Conservation (phyloP, 495 filamentous ascomycete genomes). For the Aspergillus affinis region DNA sequence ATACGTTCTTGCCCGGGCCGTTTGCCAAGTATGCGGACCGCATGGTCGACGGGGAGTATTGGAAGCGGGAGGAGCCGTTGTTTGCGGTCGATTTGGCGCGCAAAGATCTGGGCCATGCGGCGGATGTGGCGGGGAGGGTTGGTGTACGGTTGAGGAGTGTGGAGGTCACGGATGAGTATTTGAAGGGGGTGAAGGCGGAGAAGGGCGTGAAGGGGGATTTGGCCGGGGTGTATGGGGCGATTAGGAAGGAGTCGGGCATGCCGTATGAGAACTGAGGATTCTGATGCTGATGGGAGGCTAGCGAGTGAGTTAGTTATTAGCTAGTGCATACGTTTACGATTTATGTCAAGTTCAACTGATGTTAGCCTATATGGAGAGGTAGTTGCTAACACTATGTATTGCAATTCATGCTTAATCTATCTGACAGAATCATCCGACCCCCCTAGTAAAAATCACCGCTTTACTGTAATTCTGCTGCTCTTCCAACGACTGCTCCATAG, state of each 20-base stretch:
- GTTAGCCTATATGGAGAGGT: not conserved
- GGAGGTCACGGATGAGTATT: constrained; percentile 66
- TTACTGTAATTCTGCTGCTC: constrained; percentile 56
- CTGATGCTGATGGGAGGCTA: not conserved
- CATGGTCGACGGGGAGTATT: constrained; percentile 75
- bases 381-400: too few relatives aligned
- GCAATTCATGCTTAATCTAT: not conserved
- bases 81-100: constrained; percentile 84
- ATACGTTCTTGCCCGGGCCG: constrained; percentile 56
- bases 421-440: not conserved
- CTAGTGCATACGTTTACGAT: not conserved
- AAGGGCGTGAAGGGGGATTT: constrained; percentile 76
- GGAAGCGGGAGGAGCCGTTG: constrained; percentile 67
- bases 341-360: not conserved
- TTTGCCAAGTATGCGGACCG: constrained; percentile 68
- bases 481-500: constrained; percentile 54
- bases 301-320: too few relatives aligned
- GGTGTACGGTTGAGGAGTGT: constrained; percentile 65
- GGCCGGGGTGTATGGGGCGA: constrained; percentile 78
- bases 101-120: constrained; percentile 82
- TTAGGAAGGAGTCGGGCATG: constrained; percentile 67
- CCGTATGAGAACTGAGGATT: constrained; percentile 59
- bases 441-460: constrained; percentile 42
- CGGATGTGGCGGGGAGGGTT: constrained; percentile 58
- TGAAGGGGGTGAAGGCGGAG: constrained; percentile 68